Evolutionary conservation across 495 filamentous ascomycete genomes (phyloP).

Genomic region (Aspergillus cavernicola): DNA sequence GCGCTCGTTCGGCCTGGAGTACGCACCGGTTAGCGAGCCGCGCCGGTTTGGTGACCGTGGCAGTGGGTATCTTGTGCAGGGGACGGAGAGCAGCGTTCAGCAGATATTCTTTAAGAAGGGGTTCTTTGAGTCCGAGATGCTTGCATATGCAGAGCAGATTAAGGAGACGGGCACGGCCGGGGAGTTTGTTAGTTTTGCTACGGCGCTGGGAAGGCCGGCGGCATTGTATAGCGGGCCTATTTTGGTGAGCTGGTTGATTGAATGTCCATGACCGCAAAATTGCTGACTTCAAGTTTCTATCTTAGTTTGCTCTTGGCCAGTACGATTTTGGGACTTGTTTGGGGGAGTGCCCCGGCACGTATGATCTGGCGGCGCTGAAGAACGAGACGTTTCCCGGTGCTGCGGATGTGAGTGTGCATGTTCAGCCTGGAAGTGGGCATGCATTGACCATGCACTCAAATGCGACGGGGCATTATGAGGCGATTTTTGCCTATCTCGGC

Average conservation of each 20-base stretch:
- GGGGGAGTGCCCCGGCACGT: background rate
- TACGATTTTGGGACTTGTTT: background rate
- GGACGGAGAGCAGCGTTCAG: background rate
- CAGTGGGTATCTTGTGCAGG: background rate
- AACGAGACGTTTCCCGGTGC: background rate
- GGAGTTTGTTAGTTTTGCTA: background rate
- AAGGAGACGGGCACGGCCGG: background rate
- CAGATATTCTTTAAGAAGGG: slow-evolving; percentile 1
- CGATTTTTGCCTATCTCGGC: background rate
- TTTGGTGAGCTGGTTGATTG: background rate
- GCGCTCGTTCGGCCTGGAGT: background rate
- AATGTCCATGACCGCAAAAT: too few species aligned
- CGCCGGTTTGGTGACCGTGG: background rate
- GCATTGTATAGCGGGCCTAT: background rate
- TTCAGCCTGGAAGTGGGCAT: slow-evolving; percentile 3
- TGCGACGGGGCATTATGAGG: background rate
- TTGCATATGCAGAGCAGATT: background rate
- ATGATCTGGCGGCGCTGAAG: background rate
- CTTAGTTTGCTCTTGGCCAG: slow-evolving; percentile 1
- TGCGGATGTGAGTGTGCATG: background rate
- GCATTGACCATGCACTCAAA: slow-evolving; percentile 2
- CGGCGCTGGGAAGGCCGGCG: background rate
- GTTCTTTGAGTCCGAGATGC: background rate
- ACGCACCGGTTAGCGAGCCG: background rate
- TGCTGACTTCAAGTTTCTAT: too few species aligned